Evolutionary conservation across 2,329 filamentous ascomycete species (phyloP).

Genomic region (Lecanoromycetidae sp.): DNA sequence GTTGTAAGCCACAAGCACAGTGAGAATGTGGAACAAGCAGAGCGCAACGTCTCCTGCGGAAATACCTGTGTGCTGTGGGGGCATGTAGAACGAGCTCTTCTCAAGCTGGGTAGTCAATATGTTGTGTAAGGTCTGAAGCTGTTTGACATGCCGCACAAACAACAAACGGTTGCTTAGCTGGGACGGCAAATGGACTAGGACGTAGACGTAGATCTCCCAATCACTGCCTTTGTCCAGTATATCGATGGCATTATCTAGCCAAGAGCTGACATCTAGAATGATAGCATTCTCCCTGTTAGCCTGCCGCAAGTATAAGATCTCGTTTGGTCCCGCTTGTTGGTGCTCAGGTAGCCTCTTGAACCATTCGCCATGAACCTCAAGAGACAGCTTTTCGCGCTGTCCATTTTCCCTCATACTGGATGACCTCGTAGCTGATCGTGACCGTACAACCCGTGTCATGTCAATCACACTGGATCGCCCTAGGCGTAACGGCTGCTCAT

Average conservation of each 20-base stretch:
- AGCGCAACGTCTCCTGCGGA: constrained; percentile 81
- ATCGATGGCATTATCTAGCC: constrained; percentile 66
- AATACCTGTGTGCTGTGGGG: constrained; percentile 63
- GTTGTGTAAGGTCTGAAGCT: constrained; percentile 63
- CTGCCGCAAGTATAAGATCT: constrained; percentile 28
- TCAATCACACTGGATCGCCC: constrained; percentile 19
- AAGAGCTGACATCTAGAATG: constrained; percentile 43
- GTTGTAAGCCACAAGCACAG: constrained; percentile 83
- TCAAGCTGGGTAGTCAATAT: constrained; percentile 75
- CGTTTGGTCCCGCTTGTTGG: constrained; percentile 37
- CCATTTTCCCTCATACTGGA: constrained; percentile 25
- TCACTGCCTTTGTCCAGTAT: constrained; percentile 63
- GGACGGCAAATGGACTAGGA: constrained; percentile 71
- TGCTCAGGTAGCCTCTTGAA: constrained; percentile 43
- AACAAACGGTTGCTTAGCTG: constrained; percentile 84
- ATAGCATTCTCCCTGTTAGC: background rate
- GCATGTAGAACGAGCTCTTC: constrained; percentile 65
- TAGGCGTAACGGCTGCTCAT: constrained; percentile 27
- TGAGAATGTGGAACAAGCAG: constrained; percentile 75
- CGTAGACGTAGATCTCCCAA: constrained; percentile 89
- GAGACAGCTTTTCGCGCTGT: constrained; percentile 31
- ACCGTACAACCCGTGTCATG: constrained; percentile 17
- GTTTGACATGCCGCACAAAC: constrained; percentile 59
- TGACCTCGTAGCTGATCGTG: constrained; percentile 26
- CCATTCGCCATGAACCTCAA: constrained; percentile 48